These are phyloP conservation scores for Epichloe festucae DNA, from an alignment of 2,329 filamentous ascomycete species.

Conservation along the genomic window DNA sequence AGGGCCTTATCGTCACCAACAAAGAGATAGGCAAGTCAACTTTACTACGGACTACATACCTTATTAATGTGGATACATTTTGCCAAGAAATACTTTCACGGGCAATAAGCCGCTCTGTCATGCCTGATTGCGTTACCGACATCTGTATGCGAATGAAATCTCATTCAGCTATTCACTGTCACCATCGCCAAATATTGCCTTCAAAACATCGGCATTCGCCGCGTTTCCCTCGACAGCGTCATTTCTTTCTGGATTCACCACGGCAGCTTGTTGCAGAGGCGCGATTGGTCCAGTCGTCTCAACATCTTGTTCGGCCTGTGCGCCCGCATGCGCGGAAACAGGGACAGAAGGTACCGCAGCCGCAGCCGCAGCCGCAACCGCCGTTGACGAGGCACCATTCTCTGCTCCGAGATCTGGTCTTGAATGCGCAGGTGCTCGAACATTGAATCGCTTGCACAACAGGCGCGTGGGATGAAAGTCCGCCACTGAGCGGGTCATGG, in stretches of 20 bases:
- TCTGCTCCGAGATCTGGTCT: conserved; percentile 34
- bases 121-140: not conserved
- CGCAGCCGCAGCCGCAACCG: not conserved
- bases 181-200: conserved; percentile 85
- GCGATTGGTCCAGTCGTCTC: not conserved
- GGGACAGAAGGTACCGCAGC: not conserved
- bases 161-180: conserved; percentile 43
- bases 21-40: too few relatives aligned
- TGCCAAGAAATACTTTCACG: too few relatives aligned
- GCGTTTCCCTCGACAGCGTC: conserved; percentile 51
- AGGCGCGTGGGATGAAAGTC: conserved; percentile 72
- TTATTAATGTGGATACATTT: too few relatives aligned
- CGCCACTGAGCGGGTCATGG: conserved; percentile 60
- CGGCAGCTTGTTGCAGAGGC: conserved; percentile 4
- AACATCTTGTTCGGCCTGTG: not conserved
- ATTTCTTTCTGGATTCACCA: conserved; percentile 61
- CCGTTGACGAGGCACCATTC: not conserved
- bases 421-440: conserved; percentile 62
- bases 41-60: too few relatives aligned
- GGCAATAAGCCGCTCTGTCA: too few relatives aligned
- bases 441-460: conserved; percentile 89
- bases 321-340: not conserved
- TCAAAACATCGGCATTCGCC: conserved; percentile 72
- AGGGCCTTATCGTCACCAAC: too few relatives aligned
- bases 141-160: not conserved